These are phyloP conservation scores for Gryganskiella cystojenkinii DNA, from an alignment of 192 early-diverging fungal species.

Conservation along the genomic window DNA sequence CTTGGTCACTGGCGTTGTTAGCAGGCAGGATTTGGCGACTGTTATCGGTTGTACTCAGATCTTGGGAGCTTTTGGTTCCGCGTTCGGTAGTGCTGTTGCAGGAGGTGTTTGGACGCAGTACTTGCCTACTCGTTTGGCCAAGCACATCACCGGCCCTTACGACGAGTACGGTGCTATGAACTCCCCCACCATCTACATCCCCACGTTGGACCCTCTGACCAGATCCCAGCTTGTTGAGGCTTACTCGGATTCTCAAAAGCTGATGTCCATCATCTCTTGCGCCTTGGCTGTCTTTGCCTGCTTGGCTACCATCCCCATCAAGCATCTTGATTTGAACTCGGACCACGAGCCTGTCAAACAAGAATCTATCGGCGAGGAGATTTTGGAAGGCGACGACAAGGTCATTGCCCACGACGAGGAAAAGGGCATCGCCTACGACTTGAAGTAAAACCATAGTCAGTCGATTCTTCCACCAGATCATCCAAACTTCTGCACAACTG, in stretches of 20 bases:
- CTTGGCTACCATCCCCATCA: conserved; percentile 11
- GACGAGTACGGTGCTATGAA: conserved; percentile 32
- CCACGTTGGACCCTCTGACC: conserved; percentile 13
- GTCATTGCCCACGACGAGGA: not conserved
- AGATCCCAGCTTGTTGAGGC: conserved; percentile 31
- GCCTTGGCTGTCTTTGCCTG: conserved; percentile 30
- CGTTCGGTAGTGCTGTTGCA: conserved; percentile 37
- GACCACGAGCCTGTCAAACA: conserved; percentile 5
- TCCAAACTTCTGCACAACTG: no score
- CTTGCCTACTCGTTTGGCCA: conserved; percentile 16
- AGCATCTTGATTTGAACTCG: conserved; percentile 27
- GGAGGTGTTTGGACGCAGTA: conserved; percentile 52
- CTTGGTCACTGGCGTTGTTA: conserved; percentile 36
- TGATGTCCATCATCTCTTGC: conserved; percentile 48
- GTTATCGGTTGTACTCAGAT: conserved; percentile 45
- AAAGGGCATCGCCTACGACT: not conserved
- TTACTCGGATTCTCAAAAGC: conserved; percentile 26
- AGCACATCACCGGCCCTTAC: conserved; percentile 36
- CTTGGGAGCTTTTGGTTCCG: conserved; percentile 38
- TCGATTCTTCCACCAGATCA: no score
- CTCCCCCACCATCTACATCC: conserved; percentile 10
- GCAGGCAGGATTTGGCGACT: conserved; percentile 23
- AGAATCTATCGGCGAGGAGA: not conserved
- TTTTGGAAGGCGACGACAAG: not conserved
- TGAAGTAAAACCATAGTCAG: not conserved